phyloP scores from a whole-genome alignment of 768 basidiomycete species.

The Mycena latifolia region DNA sequence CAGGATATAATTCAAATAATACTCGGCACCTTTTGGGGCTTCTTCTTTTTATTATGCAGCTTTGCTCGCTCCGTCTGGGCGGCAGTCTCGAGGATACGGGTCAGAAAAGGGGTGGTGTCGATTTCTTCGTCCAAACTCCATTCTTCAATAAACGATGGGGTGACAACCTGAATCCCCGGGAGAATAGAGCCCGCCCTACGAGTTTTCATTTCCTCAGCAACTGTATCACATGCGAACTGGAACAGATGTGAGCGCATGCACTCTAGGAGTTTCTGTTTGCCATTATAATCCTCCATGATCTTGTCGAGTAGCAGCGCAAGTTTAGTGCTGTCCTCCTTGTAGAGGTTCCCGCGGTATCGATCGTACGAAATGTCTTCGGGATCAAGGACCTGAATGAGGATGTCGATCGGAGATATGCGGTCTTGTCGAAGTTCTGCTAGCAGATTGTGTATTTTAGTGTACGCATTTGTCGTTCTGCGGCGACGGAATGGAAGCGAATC shows the following conservation, averaged over 20 bases:
- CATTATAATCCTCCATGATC: constrained; percentile 7
- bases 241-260: constrained; percentile 7
- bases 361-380: neutral
- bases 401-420: constrained; percentile 7
- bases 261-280: neutral
- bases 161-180: neutral
- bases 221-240: neutral
- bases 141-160: neutral
- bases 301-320: neutral
- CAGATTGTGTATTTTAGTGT: constrained; percentile 7
- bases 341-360: constrained; percentile 10
- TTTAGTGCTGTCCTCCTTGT: neutral
- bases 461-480: neutral
- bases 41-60: constrained; percentile 6
- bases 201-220: neutral
- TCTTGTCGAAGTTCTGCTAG: neutral
- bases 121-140: constrained; percentile 13
- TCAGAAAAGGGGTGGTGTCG: neutral
- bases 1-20: neutral
- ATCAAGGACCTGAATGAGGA: constrained; percentile 8
- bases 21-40: neutral
- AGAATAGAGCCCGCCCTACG: neutral
- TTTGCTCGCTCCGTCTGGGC: constrained; percentile 10
- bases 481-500: neutral
- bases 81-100: constrained; percentile 1